Evolutionary conservation across 768 basidiomycete genomes (phyloP).

Genomic region (Naganishia randhawae): DNA sequence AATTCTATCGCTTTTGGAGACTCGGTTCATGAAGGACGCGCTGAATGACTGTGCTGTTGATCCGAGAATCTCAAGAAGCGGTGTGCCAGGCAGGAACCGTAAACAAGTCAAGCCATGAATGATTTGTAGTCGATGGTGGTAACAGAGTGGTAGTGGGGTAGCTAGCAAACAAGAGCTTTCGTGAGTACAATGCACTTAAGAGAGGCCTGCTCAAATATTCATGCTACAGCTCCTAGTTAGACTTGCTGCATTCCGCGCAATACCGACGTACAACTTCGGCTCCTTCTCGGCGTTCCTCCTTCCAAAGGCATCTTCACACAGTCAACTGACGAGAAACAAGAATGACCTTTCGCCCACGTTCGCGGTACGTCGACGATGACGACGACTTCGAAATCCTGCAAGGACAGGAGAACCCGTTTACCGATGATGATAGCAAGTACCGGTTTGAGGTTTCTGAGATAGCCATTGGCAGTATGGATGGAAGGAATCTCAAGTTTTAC

Average conservation of each 20-base stretch:
- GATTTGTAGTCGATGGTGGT: no score
- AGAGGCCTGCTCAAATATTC: no score
- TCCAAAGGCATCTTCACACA: background rate
- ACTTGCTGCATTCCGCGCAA: no score
- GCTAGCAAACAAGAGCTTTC: no score
- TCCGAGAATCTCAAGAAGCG: background rate
- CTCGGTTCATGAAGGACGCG: background rate
- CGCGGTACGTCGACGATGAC: constrained; percentile 5
- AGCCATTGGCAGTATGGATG: constrained; percentile 17
- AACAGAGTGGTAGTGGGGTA: no score
- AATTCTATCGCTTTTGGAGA: no score
- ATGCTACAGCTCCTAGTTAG: no score
- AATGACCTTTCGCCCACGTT: background rate
- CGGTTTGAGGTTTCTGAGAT: constrained; percentile 19
- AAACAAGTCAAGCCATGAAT: background rate
- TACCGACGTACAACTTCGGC: no score
- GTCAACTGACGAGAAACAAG: background rate
- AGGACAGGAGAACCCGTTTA: constrained; percentile 1
- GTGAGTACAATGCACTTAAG: no score
- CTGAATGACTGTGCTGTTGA: background rate
- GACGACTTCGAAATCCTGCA: background rate
- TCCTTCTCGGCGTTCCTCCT: no score
- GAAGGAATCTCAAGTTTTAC: constrained; percentile 12
- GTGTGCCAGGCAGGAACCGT: background rate
- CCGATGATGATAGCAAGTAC: constrained; percentile 6